Evolutionary conservation across 2,329 filamentous ascomycete species (phyloP).

Genomic region (Triangularia setosa): DNA sequence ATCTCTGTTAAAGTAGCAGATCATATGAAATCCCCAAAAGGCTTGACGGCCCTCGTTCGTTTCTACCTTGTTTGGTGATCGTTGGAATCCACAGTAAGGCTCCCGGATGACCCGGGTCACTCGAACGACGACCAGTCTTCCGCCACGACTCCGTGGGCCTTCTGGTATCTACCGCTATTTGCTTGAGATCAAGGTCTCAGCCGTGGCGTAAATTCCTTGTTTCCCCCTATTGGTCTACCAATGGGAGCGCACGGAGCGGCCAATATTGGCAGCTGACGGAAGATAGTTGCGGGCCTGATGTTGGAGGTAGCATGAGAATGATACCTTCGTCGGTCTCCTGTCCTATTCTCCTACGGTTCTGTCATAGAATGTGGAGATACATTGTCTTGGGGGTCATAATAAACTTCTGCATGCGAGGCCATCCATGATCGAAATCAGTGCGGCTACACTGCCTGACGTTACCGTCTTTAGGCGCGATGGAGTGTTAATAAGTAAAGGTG

Average conservation of each 20-base stretch:
- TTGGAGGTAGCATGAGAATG: not conserved
- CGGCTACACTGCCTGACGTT: conserved; percentile 8
- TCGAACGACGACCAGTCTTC: conserved; percentile 11
- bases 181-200: conserved; percentile 30
- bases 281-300: not conserved
- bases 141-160: conserved; percentile 1
- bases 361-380: not conserved
- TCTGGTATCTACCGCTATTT: conserved; percentile 2
- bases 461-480: conserved; percentile 11
- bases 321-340: not conserved
- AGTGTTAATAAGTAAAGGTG: not conserved
- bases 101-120: conserved; percentile 7
- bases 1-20: too few relatives aligned
- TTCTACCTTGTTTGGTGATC: not conserved
- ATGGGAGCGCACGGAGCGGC: not conserved
- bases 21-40: not conserved
- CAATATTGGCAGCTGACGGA: conserved; percentile 21
- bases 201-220: conserved; percentile 35
- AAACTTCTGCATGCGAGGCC: conserved; percentile 10
- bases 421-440: conserved; percentile 12
- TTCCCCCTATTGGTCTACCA: conserved; percentile 31
- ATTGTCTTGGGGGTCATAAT: not conserved
- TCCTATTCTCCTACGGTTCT: not conserved
- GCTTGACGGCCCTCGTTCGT: not conserved
- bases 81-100: not conserved